These are phyloP conservation scores for Yamadazyma sp. DNA, from an alignment of 1,139 yeast species.

Conservation along the genomic window DNA sequence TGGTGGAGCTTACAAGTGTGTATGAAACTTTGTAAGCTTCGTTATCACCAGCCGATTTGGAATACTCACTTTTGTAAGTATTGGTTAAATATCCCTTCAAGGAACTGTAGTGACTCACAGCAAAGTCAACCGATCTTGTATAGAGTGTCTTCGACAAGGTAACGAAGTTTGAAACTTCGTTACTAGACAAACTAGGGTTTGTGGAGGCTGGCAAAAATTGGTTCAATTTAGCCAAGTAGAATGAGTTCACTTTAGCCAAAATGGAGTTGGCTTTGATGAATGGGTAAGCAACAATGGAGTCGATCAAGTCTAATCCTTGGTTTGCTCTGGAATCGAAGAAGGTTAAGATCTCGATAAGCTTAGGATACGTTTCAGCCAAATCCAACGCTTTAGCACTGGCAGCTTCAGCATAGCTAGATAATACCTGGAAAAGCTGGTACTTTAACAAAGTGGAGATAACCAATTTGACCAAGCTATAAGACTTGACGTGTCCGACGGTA, in stretches of 20 bases:
- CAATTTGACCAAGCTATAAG: constrained; percentile 31
- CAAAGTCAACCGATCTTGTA: constrained; percentile 25
- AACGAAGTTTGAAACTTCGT: constrained; percentile 30
- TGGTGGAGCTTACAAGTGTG: constrained; percentile 38
- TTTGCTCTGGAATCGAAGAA: constrained; percentile 31
- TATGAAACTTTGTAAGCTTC: constrained; percentile 26
- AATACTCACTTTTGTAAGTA: constrained; percentile 37
- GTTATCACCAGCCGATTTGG: constrained; percentile 15
- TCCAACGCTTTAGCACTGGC: constrained; percentile 9
- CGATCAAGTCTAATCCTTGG: constrained; percentile 6
- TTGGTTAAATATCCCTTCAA: constrained; percentile 32
- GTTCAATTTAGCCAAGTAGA: constrained; percentile 33
- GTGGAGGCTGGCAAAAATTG: constrained; percentile 33
- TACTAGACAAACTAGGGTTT: constrained; percentile 20
- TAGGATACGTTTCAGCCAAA: constrained; percentile 16
- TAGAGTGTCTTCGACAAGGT: constrained; percentile 32
- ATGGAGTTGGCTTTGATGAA: constrained; percentile 3
- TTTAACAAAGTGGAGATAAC: constrained; percentile 25
- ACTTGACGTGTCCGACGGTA: constrained; percentile 33
- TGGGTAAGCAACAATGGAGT: constrained; percentile 4
- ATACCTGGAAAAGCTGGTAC: constrained; percentile 21
- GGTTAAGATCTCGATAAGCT: constrained; percentile 24
- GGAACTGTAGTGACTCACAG: constrained; percentile 29
- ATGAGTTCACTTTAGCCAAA: constrained; percentile 20
- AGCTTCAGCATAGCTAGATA: constrained; percentile 23